phyloP scores from a whole-genome alignment of 1,284 basidiomycete genomes.

The Fomitopsis schrenkii region DNA sequence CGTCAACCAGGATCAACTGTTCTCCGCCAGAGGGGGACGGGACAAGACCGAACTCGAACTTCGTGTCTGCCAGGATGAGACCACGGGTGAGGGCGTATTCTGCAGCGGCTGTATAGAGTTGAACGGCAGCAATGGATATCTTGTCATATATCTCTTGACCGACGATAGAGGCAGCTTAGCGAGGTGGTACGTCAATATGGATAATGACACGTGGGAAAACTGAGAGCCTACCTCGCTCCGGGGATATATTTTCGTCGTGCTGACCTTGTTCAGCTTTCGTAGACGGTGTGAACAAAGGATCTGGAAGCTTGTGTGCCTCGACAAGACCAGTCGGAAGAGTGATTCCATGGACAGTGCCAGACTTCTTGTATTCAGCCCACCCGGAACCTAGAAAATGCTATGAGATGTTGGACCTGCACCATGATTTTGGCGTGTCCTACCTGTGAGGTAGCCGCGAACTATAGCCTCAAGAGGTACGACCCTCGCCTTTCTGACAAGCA shows the following conservation, averaged over 20 bases:
- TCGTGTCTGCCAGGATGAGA: slow-evolving; percentile 95
- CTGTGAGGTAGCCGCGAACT: slow-evolving; percentile 94
- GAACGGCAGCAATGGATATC: slow-evolving; percentile 57
- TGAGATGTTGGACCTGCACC: not conserved
- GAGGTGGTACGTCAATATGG: slow-evolving; percentile 1
- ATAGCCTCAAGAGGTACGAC: slow-evolving; percentile 97
- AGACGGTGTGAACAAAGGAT: slow-evolving; percentile 93
- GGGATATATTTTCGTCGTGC: slow-evolving; percentile 98
- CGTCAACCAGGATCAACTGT: slow-evolving; percentile 88
- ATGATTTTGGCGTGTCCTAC: slow-evolving; percentile 37
- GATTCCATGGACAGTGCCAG: slow-evolving; percentile 88
- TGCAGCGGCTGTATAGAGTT: slow-evolving; percentile 77
- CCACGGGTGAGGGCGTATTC: slow-evolving; percentile 75
- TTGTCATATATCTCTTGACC: slow-evolving; percentile 64
- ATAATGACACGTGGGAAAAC: not conserved
- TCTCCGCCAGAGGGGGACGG: slow-evolving; percentile 31
- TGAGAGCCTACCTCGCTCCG: slow-evolving; percentile 62
- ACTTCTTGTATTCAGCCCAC: slow-evolving; percentile 91
- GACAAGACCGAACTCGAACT: slow-evolving; percentile 76
- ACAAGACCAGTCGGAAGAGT: slow-evolving; percentile 70
- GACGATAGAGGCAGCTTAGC: slow-evolving; percentile 58
- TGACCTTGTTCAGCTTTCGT: slow-evolving; percentile 95
- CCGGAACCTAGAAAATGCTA: slow-evolving; percentile 70
- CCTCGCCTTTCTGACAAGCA: slow-evolving; percentile 89
- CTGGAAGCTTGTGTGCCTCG: slow-evolving; percentile 82